These are phyloP conservation scores for Whalleya microplaca DNA, from an alignment of 2,329 filamentous ascomycete species.

Conservation along the genomic window DNA sequence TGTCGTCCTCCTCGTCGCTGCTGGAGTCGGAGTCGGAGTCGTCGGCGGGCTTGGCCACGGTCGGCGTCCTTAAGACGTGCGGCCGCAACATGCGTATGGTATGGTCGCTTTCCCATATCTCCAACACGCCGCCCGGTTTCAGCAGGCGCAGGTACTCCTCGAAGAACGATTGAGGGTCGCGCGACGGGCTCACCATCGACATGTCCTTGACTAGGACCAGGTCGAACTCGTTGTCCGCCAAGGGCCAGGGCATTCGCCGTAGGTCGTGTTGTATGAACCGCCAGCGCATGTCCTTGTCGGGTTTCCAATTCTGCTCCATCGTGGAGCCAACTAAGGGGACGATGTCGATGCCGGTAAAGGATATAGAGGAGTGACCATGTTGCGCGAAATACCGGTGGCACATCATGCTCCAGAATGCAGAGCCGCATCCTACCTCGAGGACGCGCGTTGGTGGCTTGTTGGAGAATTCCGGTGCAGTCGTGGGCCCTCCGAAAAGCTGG, in stretches of 20 bases:
- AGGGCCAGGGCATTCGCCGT: slow-evolving; percentile 74
- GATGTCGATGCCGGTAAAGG: slow-evolving; percentile 83
- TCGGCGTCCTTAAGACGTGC: slow-evolving; percentile 58
- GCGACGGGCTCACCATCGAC: slow-evolving; percentile 65
- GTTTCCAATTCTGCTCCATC: slow-evolving; percentile 50
- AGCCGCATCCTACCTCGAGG: slow-evolving; percentile 85
- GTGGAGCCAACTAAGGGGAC: slow-evolving; percentile 64
- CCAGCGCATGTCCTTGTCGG: slow-evolving; percentile 80
- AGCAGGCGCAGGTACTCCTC: slow-evolving; percentile 80
- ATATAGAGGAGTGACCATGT: slow-evolving; percentile 69
- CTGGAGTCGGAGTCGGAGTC: slow-evolving; percentile 38
- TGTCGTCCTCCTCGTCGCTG: slow-evolving; percentile 62
- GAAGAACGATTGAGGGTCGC: slow-evolving; percentile 58
- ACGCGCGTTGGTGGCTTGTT: slow-evolving; percentile 74
- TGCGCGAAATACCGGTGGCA: slow-evolving; percentile 79
- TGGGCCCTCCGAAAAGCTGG: slow-evolving; percentile 78
- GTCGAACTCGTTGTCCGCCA: slow-evolving; percentile 80
- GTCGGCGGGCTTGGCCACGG: slow-evolving; percentile 28
- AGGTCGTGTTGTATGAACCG: slow-evolving; percentile 87
- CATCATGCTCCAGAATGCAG: slow-evolving; percentile 87
- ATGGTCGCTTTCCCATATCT: slow-evolving; percentile 90
- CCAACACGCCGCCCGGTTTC: slow-evolving; percentile 76
- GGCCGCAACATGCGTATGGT: slow-evolving; percentile 81
- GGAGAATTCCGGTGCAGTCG: slow-evolving; percentile 71
- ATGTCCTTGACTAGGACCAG: slow-evolving; percentile 88